Conservation (phyloP, 2,329 filamentous ascomycete genomes). For the Colletotrichum lindemuthianum region DNA sequence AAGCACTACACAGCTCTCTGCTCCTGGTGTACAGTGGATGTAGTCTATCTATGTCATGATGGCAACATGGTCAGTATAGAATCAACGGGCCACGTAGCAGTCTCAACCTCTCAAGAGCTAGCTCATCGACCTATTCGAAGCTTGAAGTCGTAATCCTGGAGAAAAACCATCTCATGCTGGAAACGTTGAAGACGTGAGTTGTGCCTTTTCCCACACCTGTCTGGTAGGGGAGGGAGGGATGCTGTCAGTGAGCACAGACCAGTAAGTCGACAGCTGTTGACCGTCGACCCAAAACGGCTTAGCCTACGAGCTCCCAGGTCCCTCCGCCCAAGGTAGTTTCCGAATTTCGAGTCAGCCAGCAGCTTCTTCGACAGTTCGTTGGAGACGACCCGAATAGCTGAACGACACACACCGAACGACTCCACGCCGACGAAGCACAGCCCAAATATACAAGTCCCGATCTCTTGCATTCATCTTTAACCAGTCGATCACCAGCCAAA, state of each 20-base stretch:
- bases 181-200: no score
- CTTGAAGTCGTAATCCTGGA: no score
- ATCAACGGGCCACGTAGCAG: no score
- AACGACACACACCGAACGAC: neutral
- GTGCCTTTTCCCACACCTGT: no score
- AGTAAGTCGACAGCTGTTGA: slow-evolving; percentile 1
- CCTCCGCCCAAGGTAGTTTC: slow-evolving; percentile 21
- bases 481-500: neutral
- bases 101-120: no score
- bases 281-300: slow-evolving; percentile 15
- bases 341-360: slow-evolving; percentile 30
- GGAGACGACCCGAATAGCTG: slow-evolving; percentile 1
- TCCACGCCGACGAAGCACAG: neutral
- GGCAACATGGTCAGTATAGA: no score
- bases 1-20: no score
- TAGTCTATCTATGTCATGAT: no score
- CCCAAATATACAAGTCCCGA: neutral
- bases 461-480: neutral
- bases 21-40: no score
- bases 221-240: no score
- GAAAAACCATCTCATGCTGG: no score
- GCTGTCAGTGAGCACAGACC: slow-evolving; percentile 7
- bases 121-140: no score
- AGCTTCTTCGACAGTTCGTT: slow-evolving; percentile 18
- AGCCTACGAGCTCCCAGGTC: slow-evolving; percentile 27